phyloP scores from a whole-genome alignment of 257 asterid species.

The Apocynum venetum region DNA sequence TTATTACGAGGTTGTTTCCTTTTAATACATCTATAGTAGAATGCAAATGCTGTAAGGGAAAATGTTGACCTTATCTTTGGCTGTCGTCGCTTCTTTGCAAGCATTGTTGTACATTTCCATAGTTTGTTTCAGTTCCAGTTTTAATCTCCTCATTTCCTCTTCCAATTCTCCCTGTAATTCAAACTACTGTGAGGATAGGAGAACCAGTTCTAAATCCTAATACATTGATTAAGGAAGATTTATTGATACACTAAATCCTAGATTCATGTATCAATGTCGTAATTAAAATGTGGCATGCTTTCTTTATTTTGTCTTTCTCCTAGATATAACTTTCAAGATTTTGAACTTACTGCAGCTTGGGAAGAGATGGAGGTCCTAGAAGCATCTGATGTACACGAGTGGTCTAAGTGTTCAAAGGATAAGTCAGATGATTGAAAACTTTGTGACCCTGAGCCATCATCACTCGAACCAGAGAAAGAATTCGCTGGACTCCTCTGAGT shows the following conservation, averaged over 20 bases:
- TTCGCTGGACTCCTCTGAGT: constrained; percentile 19
- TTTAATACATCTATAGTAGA: not conserved
- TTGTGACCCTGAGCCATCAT: constrained; percentile 22
- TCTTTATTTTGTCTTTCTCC: not conserved
- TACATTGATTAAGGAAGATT: not conserved
- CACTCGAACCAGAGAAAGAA: constrained; percentile 29
- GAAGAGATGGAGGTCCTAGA: constrained; percentile 25
- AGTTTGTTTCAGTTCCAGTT: constrained; percentile 57
- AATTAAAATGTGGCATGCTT: too few relatives aligned
- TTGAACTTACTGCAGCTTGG: constrained; percentile 29
- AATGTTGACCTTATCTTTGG: constrained; percentile 31
- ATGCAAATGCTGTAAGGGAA: too few relatives aligned
- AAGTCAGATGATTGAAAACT: constrained; percentile 27
- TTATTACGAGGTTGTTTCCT: not conserved
- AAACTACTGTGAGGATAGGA: not conserved
- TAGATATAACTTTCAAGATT: not conserved
- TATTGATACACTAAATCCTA: too few relatives aligned
- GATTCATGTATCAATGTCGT: too few relatives aligned
- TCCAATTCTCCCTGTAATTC: constrained; percentile 50
- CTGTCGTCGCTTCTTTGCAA: constrained; percentile 40
- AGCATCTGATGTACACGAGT: constrained; percentile 25
- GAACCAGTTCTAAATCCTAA: not conserved
- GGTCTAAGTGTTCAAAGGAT: constrained; percentile 29
- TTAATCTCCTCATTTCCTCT: constrained; percentile 64
- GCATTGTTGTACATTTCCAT: constrained; percentile 54